These are phyloP conservation scores for Venturia aucupariae DNA, from an alignment of 2,329 filamentous ascomycete species.

Conservation along the genomic window DNA sequence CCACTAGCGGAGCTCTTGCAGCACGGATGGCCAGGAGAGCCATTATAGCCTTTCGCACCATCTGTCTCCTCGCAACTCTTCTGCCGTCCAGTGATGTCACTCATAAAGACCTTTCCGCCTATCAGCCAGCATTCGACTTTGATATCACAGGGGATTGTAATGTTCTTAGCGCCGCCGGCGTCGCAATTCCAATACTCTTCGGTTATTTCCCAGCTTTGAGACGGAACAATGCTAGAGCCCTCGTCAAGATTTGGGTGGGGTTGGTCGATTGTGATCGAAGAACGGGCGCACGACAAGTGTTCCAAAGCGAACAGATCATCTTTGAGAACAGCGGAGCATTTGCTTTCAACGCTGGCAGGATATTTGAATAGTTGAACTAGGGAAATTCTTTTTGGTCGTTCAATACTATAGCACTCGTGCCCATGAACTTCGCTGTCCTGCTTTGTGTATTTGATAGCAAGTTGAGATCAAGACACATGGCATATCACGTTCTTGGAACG, in stretches of 20 bases:
- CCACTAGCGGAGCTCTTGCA: conserved; percentile 6
- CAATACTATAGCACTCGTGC: not conserved
- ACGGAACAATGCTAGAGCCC: not conserved
- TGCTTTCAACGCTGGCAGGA: not conserved
- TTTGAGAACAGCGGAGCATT: not conserved
- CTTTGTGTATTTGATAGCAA: not conserved
- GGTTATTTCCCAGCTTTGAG: not conserved
- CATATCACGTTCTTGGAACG: not conserved
- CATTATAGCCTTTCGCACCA: not conserved
- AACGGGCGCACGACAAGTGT: not conserved
- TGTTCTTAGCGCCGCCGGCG: not conserved
- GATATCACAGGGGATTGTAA: not conserved
- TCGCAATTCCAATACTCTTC: not conserved
- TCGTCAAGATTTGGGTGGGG: conserved; percentile 7
- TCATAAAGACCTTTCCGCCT: not conserved
- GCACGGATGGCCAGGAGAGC: conserved; percentile 5
- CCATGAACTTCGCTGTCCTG: not conserved
- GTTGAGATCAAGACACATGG: too few species aligned
- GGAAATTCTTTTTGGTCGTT: not conserved
- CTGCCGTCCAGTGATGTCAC: not conserved
- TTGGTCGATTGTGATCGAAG: not conserved
- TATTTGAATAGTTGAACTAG: not conserved
- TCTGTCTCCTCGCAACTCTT: not conserved
- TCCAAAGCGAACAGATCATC: not conserved
- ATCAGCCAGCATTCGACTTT: not conserved